A percentile compares a stretch with the other conserved stretches of the same genome.
Conservation (phyloP, 2,329 filamentous ascomycete species). For the Furcasterigmium furcatum region DNA sequence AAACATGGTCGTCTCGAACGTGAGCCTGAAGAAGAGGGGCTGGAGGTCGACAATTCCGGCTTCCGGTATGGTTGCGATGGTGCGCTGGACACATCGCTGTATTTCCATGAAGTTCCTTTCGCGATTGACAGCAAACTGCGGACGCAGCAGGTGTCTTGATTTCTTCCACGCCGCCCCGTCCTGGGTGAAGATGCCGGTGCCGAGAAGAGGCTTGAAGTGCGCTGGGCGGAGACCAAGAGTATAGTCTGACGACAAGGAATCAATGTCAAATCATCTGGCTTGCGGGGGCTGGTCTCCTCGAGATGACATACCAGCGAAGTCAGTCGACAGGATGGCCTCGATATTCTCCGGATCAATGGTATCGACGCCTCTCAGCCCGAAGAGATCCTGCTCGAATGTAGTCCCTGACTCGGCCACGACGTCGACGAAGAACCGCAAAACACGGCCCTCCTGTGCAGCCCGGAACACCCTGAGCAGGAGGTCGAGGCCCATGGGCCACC, state of each 20-base stretch:
- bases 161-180: conserved; percentile 27
- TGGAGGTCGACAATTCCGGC: conserved; percentile 14
- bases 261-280: conserved; percentile 7
- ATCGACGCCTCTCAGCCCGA: neutral
- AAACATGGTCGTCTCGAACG: conserved; percentile 15
- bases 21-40: conserved; percentile 17
- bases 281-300: conserved; percentile 3
- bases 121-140: conserved; percentile 23
- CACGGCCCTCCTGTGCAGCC: neutral
- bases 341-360: neutral
- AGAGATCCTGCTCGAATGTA: neutral
- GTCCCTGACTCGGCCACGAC: neutral
- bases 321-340: neutral
- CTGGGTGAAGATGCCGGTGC: conserved; percentile 31
- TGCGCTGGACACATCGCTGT: neutral
- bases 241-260: conserved; percentile 9
- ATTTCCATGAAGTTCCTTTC: conserved; percentile 35
- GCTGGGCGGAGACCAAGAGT: conserved; percentile 5
- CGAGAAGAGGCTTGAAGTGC: conserved; percentile 27
- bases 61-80: neutral
- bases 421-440: neutral
- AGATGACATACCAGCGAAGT: neutral
- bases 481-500: neutral
- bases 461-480: neutral
- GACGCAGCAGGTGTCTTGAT: conserved; percentile 26